Base-by-base conservation (phyloP, 2,329 filamentous ascomycete species). In the Chalara sp. region DNA sequence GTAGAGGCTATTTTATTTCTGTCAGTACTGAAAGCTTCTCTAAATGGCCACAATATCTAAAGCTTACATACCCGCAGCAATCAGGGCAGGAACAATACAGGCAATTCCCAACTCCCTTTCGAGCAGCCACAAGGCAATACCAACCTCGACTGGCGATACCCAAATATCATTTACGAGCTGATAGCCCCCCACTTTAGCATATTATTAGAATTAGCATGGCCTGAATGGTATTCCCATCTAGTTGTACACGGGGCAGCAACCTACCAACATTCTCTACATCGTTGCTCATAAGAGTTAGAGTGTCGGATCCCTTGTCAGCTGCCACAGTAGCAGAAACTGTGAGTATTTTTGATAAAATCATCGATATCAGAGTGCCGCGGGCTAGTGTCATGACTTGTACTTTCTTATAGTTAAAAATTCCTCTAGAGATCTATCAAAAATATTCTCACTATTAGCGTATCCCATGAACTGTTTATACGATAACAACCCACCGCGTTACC, bases 121-220 rank as follows among this genome's bases (percentile, higher is more conserved):
- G 0, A 71, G 52, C 5, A 72, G 47, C 41, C 63, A 71, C 1
- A 68, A 58, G 0, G 61, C 67, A 5, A 72, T 30, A 0, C 59
- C 64, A 30, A 72, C 56, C 32, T 72, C 67, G 4, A 71, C 13
- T 13, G 35, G 35, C 10, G 35, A 39, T 39, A 3, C 35, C 35
- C 35, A 39, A 39, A 39, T 3, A 39, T 39, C 35, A 39, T 39
- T 39, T 13, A 39, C 3, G 13, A 39, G 10, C 3, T 39, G 35
- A 13, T 11, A 39, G 10, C 35, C 35, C 35, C 13, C 13, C 35
- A 39, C 35, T 39, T 11, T 13, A 13, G 13, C 10, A 39, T 11
- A 13, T 11, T 11, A 10, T 39, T 13, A 11, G 35, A 39, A 39
- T 39, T 13, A 11, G 35, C 2, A 39, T 13, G 3, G 35, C 35